Percentiles rank a stretch among this genome's conserved stretches.
These are phyloP conservation scores for Baorangia bicolor DNA, from an alignment of 768 basidiomycete genomes.

Conservation along the genomic window DNA sequence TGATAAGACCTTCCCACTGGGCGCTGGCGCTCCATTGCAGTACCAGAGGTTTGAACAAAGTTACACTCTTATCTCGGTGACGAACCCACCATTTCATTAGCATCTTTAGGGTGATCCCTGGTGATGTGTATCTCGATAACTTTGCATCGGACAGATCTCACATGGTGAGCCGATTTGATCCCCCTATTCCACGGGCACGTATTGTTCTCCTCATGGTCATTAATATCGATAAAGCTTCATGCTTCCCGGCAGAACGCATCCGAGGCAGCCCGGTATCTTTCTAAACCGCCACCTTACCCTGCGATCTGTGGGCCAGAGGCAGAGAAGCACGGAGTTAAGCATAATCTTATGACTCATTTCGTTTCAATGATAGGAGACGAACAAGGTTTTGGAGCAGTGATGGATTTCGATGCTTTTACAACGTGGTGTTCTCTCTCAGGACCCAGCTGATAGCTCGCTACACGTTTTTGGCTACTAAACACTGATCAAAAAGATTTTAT, in stretches of 20 bases:
- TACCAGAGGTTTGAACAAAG: conserved; percentile 48
- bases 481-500: too few species aligned
- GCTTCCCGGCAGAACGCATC: conserved; percentile 1
- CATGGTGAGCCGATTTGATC: conserved; percentile 48
- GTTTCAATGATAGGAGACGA: conserved; percentile 45
- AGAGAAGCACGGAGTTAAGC: conserved; percentile 35
- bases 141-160: conserved; percentile 79
- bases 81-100: conserved; percentile 35
- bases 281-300: conserved; percentile 50
- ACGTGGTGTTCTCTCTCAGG: conserved; percentile 24
- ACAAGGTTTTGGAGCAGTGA: conserved; percentile 42
- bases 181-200: conserved; percentile 9
- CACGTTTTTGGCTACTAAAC: too few species aligned
- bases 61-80: conserved; percentile 2
- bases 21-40: conserved; percentile 25
- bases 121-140: conserved; percentile 46
- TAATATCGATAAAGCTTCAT: conserved; percentile 5
- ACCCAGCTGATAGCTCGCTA: too few species aligned
- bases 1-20: conserved; percentile 41
- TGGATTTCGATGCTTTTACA: conserved; percentile 28
- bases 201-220: not conserved
- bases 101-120: conserved; percentile 60
- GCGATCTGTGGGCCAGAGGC: conserved; percentile 48
- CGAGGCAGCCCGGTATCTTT: conserved; percentile 34
- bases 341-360: conserved; percentile 61